Percentiles rank a stretch among this genome's conserved stretches.
Conservation (phyloP, 495 filamentous ascomycete genomes). For the Aspergillus saccharolyticus region DNA sequence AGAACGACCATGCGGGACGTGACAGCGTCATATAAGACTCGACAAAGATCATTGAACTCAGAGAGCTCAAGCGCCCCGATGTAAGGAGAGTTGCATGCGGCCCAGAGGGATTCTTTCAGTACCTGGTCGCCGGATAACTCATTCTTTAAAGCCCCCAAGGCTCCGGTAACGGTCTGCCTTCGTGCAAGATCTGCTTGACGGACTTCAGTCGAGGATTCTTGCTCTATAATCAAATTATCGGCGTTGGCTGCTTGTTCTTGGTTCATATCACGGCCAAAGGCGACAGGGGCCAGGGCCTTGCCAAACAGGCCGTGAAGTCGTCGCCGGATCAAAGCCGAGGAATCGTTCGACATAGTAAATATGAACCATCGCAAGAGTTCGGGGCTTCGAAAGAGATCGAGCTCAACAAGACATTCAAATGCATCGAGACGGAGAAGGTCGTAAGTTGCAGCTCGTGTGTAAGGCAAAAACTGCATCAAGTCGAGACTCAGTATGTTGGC, state of each 20-base stretch:
- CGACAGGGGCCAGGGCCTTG: conserved; percentile 70
- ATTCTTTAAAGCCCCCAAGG: conserved; percentile 66
- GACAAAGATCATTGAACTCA: conserved; percentile 73
- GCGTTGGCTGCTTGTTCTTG: conserved; percentile 28
- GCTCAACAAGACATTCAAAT: conserved; percentile 73
- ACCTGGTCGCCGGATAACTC: conserved; percentile 59
- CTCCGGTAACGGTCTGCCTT: conserved; percentile 69
- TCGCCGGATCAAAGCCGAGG: conserved; percentile 73
- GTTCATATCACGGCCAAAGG: conserved; percentile 57
- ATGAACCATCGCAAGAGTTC: conserved; percentile 66
- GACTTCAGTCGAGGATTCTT: conserved; percentile 62
- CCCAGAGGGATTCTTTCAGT: conserved; percentile 71
- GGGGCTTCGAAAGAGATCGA: conserved; percentile 62
- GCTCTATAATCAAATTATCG: conserved; percentile 74
- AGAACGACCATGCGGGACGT: conserved; percentile 58
- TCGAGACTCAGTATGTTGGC: conserved; percentile 59
- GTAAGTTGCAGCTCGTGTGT: conserved; percentile 70
- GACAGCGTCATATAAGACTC: conserved; percentile 63
- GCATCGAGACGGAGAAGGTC: conserved; percentile 78
- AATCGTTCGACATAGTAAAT: conserved; percentile 65
- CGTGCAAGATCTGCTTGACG: conserved; percentile 66
- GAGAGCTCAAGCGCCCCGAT: conserved; percentile 66
- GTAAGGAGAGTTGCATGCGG: conserved; percentile 62
- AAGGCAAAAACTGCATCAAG: conserved; percentile 68
- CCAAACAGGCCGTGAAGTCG: conserved; percentile 63